Evolutionary conservation across 2,329 filamentous ascomycete species (phyloP), one percentile per base, ranked within the genome.

Genomic region (Thelonectria olida): DNA sequence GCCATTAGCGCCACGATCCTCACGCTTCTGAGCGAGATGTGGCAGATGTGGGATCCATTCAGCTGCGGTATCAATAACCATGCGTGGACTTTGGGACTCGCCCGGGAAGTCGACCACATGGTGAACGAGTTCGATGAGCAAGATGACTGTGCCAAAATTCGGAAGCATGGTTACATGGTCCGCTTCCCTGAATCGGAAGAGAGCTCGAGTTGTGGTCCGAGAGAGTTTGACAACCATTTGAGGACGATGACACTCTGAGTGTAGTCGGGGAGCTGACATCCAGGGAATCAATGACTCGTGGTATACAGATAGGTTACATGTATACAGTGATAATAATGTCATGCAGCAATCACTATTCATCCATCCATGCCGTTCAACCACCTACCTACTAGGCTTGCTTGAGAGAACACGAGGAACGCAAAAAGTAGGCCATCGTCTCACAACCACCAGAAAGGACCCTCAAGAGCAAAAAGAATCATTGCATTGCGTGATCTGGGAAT

Each of bases 41-140:
- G 66, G 63, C 15, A 52, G 7, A 61, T 73, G 52, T 74, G 72
- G 72, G 66, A 74, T 52, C 72, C 73, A 1, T 68, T 66, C 34
- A 48, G 58, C 8, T 45, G 19, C 12, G 65, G 63, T 1, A 49
- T 69, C 8, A 74, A 74, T 31, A 67, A 53, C 20, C 67, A 64
- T 45, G 47, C 65, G 15, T 75, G 69, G 67, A 71, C 69, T 1
- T 55, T 73, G 17, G 69, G 70, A 3, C 64, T 74, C n/a, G 73
- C 72, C 2, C 66, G 34, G 10, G 73, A 74, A 42, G 63, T 74
- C 53, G 72, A 74, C 56, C 57, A 59, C 20, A 67, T 74, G 59
- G 28, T 74, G 31, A 68, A 72, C 25, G 71, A 74, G 22, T 73
- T 67, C 52, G 63, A 69, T 49, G 71, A 72, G 51, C 39, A 57